phyloP scores from a whole-genome alignment of 2,329 filamentous ascomycete species.

The Hypomyces rosellus region DNA sequence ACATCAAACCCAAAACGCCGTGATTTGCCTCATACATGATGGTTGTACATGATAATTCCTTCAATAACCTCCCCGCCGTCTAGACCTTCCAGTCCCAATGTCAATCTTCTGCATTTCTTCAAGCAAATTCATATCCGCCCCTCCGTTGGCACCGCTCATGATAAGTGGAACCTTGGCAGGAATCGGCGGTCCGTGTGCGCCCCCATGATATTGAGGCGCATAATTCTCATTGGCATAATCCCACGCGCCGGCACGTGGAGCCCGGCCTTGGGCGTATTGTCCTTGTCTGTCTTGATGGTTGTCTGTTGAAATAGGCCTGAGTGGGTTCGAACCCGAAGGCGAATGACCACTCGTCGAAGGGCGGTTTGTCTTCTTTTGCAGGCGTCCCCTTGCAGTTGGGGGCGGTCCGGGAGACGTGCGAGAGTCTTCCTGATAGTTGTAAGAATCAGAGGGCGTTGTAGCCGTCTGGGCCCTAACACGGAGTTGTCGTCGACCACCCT shows the following conservation, averaged over 20 bases:
- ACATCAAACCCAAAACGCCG: not conserved
- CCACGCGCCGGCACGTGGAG: slow-evolving; percentile 44
- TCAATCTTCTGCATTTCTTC: slow-evolving; percentile 66
- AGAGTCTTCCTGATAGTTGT: slow-evolving; percentile 25
- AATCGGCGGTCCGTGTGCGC: slow-evolving; percentile 45
- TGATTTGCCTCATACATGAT: not conserved
- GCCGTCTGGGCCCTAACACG: slow-evolving; percentile 47
- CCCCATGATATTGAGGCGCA: slow-evolving; percentile 33
- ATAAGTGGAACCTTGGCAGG: slow-evolving; percentile 63
- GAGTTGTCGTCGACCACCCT: slow-evolving; percentile 45
- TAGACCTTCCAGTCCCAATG: slow-evolving; percentile 54
- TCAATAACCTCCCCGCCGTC: slow-evolving; percentile 43
- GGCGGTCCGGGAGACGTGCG: slow-evolving; percentile 27
- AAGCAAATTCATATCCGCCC: slow-evolving; percentile 52
- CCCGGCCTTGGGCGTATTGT: slow-evolving; percentile 26
- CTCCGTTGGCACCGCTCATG: slow-evolving; percentile 40
- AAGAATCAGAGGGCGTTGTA: slow-evolving; percentile 26
- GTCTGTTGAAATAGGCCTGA: slow-evolving; percentile 47
- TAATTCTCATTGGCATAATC: slow-evolving; percentile 51
- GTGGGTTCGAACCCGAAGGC: slow-evolving; percentile 38
- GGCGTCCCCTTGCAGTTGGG: slow-evolving; percentile 46
- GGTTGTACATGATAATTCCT: slow-evolving; percentile 10
- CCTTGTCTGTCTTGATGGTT: slow-evolving; percentile 42
- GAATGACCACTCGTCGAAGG: slow-evolving; percentile 36
- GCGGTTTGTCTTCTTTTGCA: slow-evolving; percentile 58